Evolutionary conservation across 192 early-diverging fungal genomes (phyloP).

Genomic region (Chytriomyces sp.): DNA sequence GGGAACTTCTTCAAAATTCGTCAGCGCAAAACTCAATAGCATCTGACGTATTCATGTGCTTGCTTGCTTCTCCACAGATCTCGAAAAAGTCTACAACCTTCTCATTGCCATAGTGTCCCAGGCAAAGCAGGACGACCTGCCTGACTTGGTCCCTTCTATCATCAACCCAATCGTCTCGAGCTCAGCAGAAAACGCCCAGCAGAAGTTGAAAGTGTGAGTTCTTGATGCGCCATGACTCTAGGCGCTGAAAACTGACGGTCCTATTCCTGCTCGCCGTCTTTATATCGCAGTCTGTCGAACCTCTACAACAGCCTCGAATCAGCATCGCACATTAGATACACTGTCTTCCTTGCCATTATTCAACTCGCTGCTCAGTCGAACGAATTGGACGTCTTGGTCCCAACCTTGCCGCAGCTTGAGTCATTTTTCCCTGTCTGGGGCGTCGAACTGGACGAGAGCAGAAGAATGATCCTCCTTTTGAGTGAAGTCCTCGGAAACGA

Average conservation of each 20-base stretch:
- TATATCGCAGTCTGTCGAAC: conserved; percentile 66
- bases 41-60: too few species aligned
- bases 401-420: conserved; percentile 68
- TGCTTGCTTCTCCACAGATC: conserved; percentile 50
- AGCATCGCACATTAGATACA: conserved; percentile 59
- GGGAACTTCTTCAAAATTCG: background rate
- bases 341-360: conserved; percentile 77
- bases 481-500: conserved; percentile 66
- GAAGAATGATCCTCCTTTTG: conserved; percentile 66
- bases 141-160: conserved; percentile 53
- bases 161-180: conserved; percentile 52
- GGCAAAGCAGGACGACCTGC: conserved; percentile 51
- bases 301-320: conserved; percentile 81
- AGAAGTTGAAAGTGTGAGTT: conserved; percentile 69
- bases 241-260: background rate
- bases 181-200: conserved; percentile 49
- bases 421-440: conserved; percentile 74
- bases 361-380: conserved; percentile 72
- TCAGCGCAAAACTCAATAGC: background rate
- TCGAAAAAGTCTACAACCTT: conserved; percentile 73
- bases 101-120: conserved; percentile 66
- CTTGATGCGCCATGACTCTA: background rate
- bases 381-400: conserved; percentile 70
- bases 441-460: conserved; percentile 58
- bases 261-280: conserved; percentile 9